Evolutionary conservation across 2,329 filamentous ascomycete species (phyloP).

Genomic region (Nakataea oryzae): DNA sequence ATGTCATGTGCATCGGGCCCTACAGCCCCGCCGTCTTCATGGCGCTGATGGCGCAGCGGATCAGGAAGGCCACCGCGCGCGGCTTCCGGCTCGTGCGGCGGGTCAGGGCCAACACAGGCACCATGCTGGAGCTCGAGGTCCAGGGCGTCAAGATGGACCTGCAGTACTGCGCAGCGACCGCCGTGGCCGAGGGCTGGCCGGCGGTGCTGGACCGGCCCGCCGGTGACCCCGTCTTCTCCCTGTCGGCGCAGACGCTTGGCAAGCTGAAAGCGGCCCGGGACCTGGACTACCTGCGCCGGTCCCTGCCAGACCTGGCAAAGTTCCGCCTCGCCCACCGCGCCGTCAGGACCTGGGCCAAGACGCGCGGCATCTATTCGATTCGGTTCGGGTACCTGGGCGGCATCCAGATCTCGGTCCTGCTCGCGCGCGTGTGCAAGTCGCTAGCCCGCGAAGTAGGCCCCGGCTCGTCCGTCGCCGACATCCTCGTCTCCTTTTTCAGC

Average conservation of each 20-base stretch:
- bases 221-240: constrained; percentile 40
- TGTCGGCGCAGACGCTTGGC: constrained; percentile 43
- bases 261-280: constrained; percentile 58
- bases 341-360: constrained; percentile 52
- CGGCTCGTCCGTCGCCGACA: constrained; percentile 29
- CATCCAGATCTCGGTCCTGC: constrained; percentile 52
- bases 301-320: constrained; percentile 45
- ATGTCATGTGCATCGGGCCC: constrained; percentile 54
- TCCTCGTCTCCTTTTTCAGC: constrained; percentile 50
- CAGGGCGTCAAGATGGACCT: constrained; percentile 48
- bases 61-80: constrained; percentile 32
- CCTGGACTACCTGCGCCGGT: constrained; percentile 46
- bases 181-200: constrained; percentile 43
- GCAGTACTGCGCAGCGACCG: constrained; percentile 53
- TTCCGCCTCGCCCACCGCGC: constrained; percentile 50
- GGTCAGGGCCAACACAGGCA: constrained; percentile 47
- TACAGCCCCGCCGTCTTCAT: constrained; percentile 54
- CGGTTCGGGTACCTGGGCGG: constrained; percentile 57
- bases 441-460: constrained; percentile 23
- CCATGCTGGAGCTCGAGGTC: constrained; percentile 55
- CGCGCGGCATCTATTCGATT: constrained; percentile 52
- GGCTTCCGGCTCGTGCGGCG: constrained; percentile 40
- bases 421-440: constrained; percentile 49
- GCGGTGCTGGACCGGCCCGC: constrained; percentile 33
- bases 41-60: constrained; percentile 40